These are phyloP conservation scores for Cladosporium oxysporum DNA, from an alignment of 2,329 filamentous ascomycete species.

Conservation along the genomic window DNA sequence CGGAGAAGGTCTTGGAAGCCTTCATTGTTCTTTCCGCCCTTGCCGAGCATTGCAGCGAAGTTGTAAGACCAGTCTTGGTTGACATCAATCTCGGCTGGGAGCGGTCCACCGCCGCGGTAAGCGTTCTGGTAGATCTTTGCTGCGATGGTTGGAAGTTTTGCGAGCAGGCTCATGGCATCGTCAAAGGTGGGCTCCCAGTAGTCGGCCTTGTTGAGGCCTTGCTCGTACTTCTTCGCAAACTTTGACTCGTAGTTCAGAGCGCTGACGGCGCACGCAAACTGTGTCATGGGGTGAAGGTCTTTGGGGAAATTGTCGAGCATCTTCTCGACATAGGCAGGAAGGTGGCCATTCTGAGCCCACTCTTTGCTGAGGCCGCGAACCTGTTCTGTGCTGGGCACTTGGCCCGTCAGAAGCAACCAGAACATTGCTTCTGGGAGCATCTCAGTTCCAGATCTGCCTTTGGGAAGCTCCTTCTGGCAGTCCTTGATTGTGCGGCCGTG, in stretches of 20 bases:
- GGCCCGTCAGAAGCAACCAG: constrained; percentile 93
- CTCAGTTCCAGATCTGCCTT: constrained; percentile 87
- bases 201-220: constrained; percentile 88
- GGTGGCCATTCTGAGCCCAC: constrained; percentile 78
- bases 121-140: constrained; percentile 97
- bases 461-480: constrained; percentile 86
- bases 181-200: constrained; percentile 99
- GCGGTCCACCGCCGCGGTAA: constrained; percentile 70
- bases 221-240: constrained; percentile 91
- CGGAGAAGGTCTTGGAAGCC: constrained; percentile 94
- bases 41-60: constrained; percentile 94
- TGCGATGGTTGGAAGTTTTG: constrained; percentile 94
- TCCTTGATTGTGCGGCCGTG: constrained; percentile 98
- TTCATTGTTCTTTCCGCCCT: constrained; percentile 82
- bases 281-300: constrained; percentile 96
- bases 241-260: constrained; percentile 93
- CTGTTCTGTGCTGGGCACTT: constrained; percentile 81
- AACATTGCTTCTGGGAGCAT: constrained; percentile 99
- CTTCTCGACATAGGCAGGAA: constrained; percentile 80
- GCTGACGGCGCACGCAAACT: constrained; percentile 91
- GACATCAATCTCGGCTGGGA: constrained; percentile 74
- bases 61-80: constrained; percentile 98
- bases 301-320: constrained; percentile 88
- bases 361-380: constrained; percentile 80
- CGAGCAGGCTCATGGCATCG: constrained; percentile 88